Evolutionary conservation across 768 basidiomycete genomes (phyloP), one percentile per base, ranked within the genome.

Genomic region (Amanita pallidorosea): DNA sequence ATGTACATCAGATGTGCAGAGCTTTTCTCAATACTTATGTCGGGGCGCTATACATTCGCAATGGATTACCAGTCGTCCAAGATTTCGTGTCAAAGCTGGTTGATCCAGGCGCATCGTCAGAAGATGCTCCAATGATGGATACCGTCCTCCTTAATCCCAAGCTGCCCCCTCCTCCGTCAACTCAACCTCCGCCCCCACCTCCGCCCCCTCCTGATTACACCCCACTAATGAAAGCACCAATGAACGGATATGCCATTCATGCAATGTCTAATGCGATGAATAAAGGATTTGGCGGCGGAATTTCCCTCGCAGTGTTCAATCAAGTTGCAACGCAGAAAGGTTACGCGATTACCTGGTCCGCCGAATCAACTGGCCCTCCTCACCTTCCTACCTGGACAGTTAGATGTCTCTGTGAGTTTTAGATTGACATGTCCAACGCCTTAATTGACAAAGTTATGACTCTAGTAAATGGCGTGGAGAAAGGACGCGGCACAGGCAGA

Each of bases 21-120:
- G 23, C 65, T 62, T 40, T 73, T 81, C 45, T 83, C 83, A 55
- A 58, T 57, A 75, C 76, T 17, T 85, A 84, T 55, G 67, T 85
- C 11, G 85, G 82, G 7, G 85, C 81, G n/a, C 62, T 83, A 11
- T 81, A 76, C 60, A 67, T 74, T n/a, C 75, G 77, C 46, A 74
- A 70, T 49, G 84, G 83, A 18, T 58, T 76, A 33, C 40, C 58
- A 4, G 58, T 62, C 6, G 68, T 85, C 45, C 70, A 79, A 58
- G 57, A 63, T 20, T 87, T 83, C 83, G 73, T 85, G 29, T 74
- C 75, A 44, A 67, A 67, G 47, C 67, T 84, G 23, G 67, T 85
- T 45, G 74, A 73, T 55, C 80, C 82, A 7, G 63, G 64, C 13
- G 58, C 63, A 42, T 9, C 41, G 18, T 18, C 12, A 20, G 43